Percentiles rank a stretch among this genome's conserved stretches.
Evolutionary conservation across 2,329 filamentous ascomycete species (phyloP).

Genomic region (Alternaria gansuensis): DNA sequence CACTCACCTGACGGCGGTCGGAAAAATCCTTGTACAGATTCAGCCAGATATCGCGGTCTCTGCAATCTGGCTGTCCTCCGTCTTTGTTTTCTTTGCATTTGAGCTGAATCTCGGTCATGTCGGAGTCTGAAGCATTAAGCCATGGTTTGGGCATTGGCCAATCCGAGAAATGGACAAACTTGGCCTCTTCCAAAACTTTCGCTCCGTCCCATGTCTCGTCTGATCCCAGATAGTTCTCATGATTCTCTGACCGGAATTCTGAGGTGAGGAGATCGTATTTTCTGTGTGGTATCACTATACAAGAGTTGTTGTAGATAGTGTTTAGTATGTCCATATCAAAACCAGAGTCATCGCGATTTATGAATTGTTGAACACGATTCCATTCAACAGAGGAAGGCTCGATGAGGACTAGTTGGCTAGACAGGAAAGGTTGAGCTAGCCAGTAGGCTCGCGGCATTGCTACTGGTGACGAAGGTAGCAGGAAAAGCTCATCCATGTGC

Average conservation of each 20-base stretch:
- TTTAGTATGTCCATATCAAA: neutral
- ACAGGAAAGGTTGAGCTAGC: constrained; percentile 60
- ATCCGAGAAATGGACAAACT: constrained; percentile 69
- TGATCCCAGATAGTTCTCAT: constrained; percentile 58
- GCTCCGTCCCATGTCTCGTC: neutral
- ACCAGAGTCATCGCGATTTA: constrained; percentile 19
- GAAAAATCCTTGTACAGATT: neutral
- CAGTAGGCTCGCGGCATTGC: constrained; percentile 77
- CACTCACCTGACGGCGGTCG: too few species aligned
- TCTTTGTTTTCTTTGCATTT: accelerated
- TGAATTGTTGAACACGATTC: constrained; percentile 34
- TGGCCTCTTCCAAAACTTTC: constrained; percentile 66
- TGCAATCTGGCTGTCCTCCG: neutral
- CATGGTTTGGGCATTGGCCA: constrained; percentile 1
- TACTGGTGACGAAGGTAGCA: constrained; percentile 65
- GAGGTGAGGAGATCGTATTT: neutral
- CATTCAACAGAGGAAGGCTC: constrained; percentile 61
- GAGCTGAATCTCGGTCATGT: too few species aligned
- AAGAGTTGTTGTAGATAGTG: neutral
- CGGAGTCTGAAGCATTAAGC: neutral
- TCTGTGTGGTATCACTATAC: neutral
- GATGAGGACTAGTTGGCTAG: constrained; percentile 67
- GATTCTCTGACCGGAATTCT: constrained; percentile 37
- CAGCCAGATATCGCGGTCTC: neutral
- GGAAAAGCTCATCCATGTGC: constrained; percentile 73